Conservation (phyloP, 2,329 filamentous ascomycete species). For the Diplodia seriata region DNA sequence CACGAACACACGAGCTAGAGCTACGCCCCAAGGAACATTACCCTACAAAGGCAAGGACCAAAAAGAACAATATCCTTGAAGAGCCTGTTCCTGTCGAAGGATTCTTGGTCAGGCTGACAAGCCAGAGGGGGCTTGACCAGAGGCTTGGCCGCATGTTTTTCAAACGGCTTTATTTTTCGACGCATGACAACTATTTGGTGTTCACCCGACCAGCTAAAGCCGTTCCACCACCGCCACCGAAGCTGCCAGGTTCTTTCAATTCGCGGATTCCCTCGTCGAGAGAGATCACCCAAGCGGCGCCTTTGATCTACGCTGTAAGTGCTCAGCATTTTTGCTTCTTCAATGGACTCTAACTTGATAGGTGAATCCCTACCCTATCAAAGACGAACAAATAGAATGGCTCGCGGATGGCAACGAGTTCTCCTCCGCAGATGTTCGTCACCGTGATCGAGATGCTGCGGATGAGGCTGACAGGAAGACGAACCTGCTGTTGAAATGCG, state of each 20-base stretch:
- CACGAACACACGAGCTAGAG: conserved; percentile 70
- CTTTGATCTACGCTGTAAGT: conserved; percentile 61
- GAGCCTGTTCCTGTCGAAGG: conserved; percentile 71
- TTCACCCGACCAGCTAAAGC: conserved; percentile 68
- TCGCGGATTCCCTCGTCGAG: conserved; percentile 60
- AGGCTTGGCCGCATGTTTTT: conserved; percentile 67
- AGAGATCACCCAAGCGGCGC: conserved; percentile 63
- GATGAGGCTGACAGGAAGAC: conserved; percentile 65
- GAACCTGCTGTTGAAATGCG: conserved; percentile 64
- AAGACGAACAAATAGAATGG: conserved; percentile 64
- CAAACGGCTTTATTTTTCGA: conserved; percentile 70
- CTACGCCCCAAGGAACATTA: conserved; percentile 71
- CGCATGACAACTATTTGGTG: conserved; percentile 67
- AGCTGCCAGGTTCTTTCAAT: conserved; percentile 53
- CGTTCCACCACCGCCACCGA: conserved; percentile 64
- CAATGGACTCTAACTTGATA: background rate
- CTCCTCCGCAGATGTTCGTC: conserved; percentile 54
- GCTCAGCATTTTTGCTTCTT: background rate
- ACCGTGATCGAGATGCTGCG: conserved; percentile 65
- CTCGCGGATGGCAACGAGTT: conserved; percentile 53
- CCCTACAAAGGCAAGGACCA: conserved; percentile 56
- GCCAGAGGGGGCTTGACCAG: conserved; percentile 65
- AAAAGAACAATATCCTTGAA: conserved; percentile 48
- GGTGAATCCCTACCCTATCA: conserved; percentile 65
- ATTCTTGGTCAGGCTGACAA: conserved; percentile 69